Base-by-base conservation (phyloP, 345 rosid species). In the Syzygium jambos region DNA sequence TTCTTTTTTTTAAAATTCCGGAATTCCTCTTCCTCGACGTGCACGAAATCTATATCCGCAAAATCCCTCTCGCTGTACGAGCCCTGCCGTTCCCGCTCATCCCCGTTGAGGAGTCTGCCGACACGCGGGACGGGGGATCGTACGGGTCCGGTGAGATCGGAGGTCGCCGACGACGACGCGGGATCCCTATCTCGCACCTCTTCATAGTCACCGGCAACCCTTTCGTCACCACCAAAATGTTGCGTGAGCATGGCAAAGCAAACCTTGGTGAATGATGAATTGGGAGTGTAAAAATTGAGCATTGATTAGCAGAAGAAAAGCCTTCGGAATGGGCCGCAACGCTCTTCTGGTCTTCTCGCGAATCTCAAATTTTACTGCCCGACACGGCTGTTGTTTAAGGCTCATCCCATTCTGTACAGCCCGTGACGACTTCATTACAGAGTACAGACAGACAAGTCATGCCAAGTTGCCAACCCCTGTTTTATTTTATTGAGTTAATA, bases 111-210 rank as follows among this genome's bases (percentile, higher is more conserved):
- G 13, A 23, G 63, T 57, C 25, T 4, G 13, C n/a, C 63, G 27
- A 10, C 13, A 27, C 29, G 6, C 63, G 2, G 5, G 63, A 57
- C 6, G 13, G 52, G 52, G 25, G 59, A 55, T 3, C 4, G 4
- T 7, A 8, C 2, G 9, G 25, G 25, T 21, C n/a, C 13, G 14
- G n/a, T 5, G 63, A 57, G 63, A 10, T 23, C 29, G 25, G 23
- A 73, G 49, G 80, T 11, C 2, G 1, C 14, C 7, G 0, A 9
- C 49, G 0, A 9, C 49, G 0, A 4, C 11, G 13, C 25, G 4
- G 22, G 25, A 73, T 73, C 80, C 0, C 0, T 2, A 73, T 19
- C 13, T 34, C 19, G 25, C 14, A 6, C 49, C 49, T 73, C 23
- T 38, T 9, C 49, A 73, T 34, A 19, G 7, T 34, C 49, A 5